Evolutionary conservation across 2,329 filamentous ascomycete species (phyloP).

Genomic region (Ophiocordyceps australis): DNA sequence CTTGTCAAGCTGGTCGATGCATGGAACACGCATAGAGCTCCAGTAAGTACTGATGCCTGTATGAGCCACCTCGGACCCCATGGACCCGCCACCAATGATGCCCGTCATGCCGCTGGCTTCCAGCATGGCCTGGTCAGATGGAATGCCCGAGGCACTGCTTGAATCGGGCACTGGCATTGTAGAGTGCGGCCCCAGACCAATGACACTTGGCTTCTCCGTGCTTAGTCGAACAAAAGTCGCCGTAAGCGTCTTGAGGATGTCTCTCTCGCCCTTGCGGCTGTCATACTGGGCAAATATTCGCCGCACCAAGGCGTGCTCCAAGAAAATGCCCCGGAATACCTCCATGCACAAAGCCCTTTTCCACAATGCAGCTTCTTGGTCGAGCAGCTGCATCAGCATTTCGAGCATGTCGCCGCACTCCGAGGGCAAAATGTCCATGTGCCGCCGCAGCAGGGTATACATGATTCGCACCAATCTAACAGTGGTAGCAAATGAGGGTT

Average conservation of each 20-base stretch:
- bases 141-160: conserved; percentile 33
- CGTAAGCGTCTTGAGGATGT: conserved; percentile 65
- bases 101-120: conserved; percentile 79
- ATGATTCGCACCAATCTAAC: conserved; percentile 70
- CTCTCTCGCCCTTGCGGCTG: conserved; percentile 48
- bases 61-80: conserved; percentile 46
- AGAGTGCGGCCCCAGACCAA: conserved; percentile 78
- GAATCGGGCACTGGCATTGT: conserved; percentile 51
- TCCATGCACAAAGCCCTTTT: conserved; percentile 85
- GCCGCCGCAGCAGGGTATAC: conserved; percentile 61
- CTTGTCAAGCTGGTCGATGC: conserved; percentile 90
- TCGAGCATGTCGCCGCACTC: conserved; percentile 75
- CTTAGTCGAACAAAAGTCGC: conserved; percentile 83
- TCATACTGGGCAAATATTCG: conserved; percentile 73
- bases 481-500: conserved; percentile 62
- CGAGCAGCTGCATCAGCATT: conserved; percentile 68
- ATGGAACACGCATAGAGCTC: conserved; percentile 74
- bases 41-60: conserved; percentile 78
- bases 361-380: conserved; percentile 73
- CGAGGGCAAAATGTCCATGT: conserved; percentile 53
- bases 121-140: conserved; percentile 69
- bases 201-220: conserved; percentile 75
- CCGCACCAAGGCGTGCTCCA: conserved; percentile 60
- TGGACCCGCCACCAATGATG: conserved; percentile 60
- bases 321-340: conserved; percentile 70